phyloP scores from a whole-genome alignment of 768 basidiomycete species.

The Kwoniella botswanensis region DNA sequence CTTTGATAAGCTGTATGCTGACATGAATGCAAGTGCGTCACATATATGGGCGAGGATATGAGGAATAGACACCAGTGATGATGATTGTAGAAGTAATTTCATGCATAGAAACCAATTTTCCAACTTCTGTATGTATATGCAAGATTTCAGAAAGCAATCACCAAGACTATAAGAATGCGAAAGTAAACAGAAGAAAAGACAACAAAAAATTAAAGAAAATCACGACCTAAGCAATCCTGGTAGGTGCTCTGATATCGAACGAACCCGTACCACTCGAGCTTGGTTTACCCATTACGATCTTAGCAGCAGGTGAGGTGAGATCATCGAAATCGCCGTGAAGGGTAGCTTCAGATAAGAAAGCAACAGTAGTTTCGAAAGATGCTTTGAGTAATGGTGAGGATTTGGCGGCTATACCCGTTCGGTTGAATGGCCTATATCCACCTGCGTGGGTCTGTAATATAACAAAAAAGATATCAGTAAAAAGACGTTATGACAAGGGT shows the following conservation, averaged over 20 bases:
- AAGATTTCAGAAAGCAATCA: background rate
- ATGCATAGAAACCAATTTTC: too few relatives aligned
- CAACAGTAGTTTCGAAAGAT: slow-evolving; percentile 93
- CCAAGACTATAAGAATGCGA: background rate
- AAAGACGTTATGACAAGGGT: background rate
- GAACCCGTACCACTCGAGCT: slow-evolving; percentile 90
- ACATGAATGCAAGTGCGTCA: too few relatives aligned
- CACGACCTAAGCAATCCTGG: slow-evolving; percentile 14
- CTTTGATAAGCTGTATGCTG: too few relatives aligned
- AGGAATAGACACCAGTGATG: background rate
- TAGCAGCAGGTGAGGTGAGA: slow-evolving; percentile 84
- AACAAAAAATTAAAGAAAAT: background rate
- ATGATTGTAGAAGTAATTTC: too few relatives aligned
- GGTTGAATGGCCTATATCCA: slow-evolving; percentile 97
- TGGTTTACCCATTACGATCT: slow-evolving; percentile 86
- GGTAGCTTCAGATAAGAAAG: slow-evolving; percentile 92
- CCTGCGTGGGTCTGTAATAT: slow-evolving; percentile 86
- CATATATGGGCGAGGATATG: background rate
- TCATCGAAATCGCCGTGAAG: slow-evolving; percentile 95
- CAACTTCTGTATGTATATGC: background rate
- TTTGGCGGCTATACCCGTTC: slow-evolving; percentile 88
- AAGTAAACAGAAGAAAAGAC: background rate
- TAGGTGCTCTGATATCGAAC: slow-evolving; percentile 70
- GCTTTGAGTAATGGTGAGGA: slow-evolving; percentile 96
- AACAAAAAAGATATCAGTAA: slow-evolving; percentile 12